Base-by-base conservation (phyloP, 805 yeast species). In the Jamesozyma lodderae region DNA sequence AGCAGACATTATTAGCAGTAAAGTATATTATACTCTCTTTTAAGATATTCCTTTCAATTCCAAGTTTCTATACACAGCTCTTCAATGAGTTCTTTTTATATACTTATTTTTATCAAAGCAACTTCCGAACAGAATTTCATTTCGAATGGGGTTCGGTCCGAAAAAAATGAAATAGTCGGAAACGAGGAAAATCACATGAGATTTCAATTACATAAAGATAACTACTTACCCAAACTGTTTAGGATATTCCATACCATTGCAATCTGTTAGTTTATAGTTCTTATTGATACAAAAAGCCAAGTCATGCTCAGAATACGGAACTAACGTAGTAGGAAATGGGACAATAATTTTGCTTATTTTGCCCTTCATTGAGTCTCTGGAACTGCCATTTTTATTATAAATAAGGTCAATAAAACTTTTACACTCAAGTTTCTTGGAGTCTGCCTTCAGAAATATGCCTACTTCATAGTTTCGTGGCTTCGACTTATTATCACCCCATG, bases 401-500 rank as follows among this genome's bases (percentile, higher is more conserved):
- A 51, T 43, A 5, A 46, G 41, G 25, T 49, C 51, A 11, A 31
- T 34, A 31, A 51, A 52, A 24, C 56, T 53, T n/a, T 31, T 37
- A 38, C 56, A 48, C 4, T 16, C 22, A 11, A 54, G 20, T 18
- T 21, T 19, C 2, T 34, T 30, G 3, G 29, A 31, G 6, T 36
- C 23, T 1, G 67, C 63, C 19, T 60, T 63, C 4, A 74, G 43
- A 20, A 78, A 49, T 0, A 78, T 67, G 1, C 83, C 83, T 1
- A 69, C 67, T 50, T 78, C 84, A 54, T 64, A 77, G 66, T 74
- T 53, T 9, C 55, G 49, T n/a, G 67, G 63, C 11, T 43, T 33
- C 11, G 45, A 22, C 28, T 53, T 47, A 13, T 63, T 61, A 4
- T 53, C 60, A 0, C 95, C 95, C 95, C 95, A 85, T 1, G 94